Evolutionary conservation across 805 yeast genomes (phyloP).

Genomic region (Saturnispora zaruensis): DNA sequence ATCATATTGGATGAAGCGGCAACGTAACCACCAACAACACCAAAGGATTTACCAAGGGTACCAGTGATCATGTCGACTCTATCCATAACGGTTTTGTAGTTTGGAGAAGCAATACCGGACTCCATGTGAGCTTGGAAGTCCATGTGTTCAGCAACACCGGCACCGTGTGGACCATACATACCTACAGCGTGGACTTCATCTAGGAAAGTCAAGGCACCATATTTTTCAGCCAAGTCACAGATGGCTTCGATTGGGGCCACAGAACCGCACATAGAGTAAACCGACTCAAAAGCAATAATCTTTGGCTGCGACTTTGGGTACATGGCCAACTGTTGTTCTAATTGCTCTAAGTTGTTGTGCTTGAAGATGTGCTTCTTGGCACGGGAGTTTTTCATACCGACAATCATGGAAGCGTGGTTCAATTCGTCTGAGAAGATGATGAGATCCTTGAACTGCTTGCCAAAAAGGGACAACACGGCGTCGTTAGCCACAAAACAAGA

Average conservation of each 20-base stretch:
- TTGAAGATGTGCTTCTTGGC: conserved; percentile 83
- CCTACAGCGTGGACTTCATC: conserved; percentile 99
- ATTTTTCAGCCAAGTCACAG: conserved; percentile 93
- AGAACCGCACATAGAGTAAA: conserved; percentile 98
- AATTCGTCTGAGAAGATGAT: conserved; percentile 88
- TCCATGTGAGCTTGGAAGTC: conserved; percentile 77
- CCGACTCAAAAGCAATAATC: conserved; percentile 93
- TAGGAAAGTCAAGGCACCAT: conserved; percentile 92
- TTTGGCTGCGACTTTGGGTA: conserved; percentile 88
- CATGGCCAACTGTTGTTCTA: conserved; percentile 67
- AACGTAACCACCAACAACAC: conserved; percentile 95
- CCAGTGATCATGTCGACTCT: conserved; percentile 96
- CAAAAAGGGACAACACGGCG: conserved; percentile 83
- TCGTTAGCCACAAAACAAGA: conserved; percentile 97
- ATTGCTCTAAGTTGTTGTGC: conserved; percentile 80
- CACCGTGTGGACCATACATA: conserved; percentile 98
- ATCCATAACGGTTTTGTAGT: conserved; percentile 59
- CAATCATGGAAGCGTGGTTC: conserved; percentile 97
- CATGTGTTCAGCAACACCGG: conserved; percentile 97
- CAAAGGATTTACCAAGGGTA: conserved; percentile 94
- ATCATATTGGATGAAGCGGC: conserved; percentile 78
- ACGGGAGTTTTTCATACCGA: conserved; percentile 86
- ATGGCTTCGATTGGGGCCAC: conserved; percentile 88
- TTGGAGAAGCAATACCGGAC: conserved; percentile 51
- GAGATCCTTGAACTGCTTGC: conserved; percentile 81